Evolutionary conservation across 2,329 filamentous ascomycete species (phyloP).

Genomic region (Ceratocystiopsis brevicomis): DNA sequence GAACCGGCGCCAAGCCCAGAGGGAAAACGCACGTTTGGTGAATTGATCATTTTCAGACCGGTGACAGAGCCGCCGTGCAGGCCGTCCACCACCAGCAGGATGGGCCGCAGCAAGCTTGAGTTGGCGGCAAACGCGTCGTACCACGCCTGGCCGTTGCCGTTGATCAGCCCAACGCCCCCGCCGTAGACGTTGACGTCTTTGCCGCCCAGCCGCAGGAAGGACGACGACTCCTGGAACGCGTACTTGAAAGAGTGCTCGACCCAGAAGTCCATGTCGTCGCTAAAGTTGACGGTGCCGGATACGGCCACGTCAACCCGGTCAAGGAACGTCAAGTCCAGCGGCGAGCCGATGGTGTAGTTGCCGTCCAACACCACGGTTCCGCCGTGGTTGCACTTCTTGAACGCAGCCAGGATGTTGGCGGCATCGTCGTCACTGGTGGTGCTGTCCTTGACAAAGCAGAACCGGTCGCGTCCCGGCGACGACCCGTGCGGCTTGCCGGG

Average conservation of each 20-base stretch:
- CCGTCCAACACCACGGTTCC: conserved; percentile 37
- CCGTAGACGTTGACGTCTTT: conserved; percentile 49
- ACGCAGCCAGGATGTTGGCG: conserved; percentile 30
- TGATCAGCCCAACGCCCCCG: conserved; percentile 22
- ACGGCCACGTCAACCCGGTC: conserved; percentile 32
- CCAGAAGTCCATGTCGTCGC: conserved; percentile 49
- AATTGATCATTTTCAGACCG: conserved; percentile 36
- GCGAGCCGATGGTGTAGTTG: conserved; percentile 34
- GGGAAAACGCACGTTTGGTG: too few species aligned
- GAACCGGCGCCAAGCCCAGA: too few species aligned
- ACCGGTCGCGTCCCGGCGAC: too few species aligned
- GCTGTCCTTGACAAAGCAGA: too few species aligned
- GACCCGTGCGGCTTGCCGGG: too few species aligned
- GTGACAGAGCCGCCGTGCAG: conserved; percentile 35
- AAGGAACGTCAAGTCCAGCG: conserved; percentile 36
- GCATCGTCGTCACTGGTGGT: conserved; percentile 12
- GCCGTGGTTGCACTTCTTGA: conserved; percentile 40
- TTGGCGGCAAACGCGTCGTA: conserved; percentile 41
- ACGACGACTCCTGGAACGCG: conserved; percentile 44
- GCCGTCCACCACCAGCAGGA: conserved; percentile 40
- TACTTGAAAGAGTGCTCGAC: conserved; percentile 42
- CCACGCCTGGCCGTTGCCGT: conserved; percentile 47
- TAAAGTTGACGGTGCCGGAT: conserved; percentile 32
- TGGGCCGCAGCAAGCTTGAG: conserved; percentile 37
- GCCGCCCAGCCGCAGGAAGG: conserved; percentile 49